Conservation (phyloP, 2,329 filamentous ascomycete genomes). For the Sporothrix pseudoabietina region DNA sequence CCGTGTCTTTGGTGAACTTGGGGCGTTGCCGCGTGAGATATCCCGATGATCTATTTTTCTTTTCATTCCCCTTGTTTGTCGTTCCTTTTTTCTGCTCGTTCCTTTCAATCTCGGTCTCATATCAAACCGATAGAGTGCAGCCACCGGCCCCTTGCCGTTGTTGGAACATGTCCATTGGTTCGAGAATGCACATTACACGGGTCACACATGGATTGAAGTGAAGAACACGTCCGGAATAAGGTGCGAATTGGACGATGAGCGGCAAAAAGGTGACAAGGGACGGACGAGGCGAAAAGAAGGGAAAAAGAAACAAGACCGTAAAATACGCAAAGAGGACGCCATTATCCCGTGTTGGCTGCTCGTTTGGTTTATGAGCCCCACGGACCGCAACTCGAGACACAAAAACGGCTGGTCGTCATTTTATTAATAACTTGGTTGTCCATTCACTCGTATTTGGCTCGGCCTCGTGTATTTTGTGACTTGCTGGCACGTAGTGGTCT, state of each 20-base stretch:
- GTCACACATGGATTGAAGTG: not conserved
- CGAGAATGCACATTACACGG: not conserved
- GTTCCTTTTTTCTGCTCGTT: not conserved
- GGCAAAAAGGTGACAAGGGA: constrained; percentile 7
- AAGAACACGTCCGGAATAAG: not conserved
- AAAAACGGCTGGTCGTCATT: not conserved
- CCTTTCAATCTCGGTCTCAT: not conserved
- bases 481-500: not conserved
- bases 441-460: not conserved
- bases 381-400: constrained; percentile 28
- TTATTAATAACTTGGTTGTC: constrained; percentile 10
- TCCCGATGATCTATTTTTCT: not conserved
- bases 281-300: not conserved
- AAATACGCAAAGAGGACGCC: not conserved
- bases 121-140: not conserved
- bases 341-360: not conserved
- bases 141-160: constrained; percentile 13
- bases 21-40: constrained; percentile 16
- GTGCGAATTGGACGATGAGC: not conserved
- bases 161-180: not conserved
- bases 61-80: not conserved
- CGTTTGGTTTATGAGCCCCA: constrained; percentile 25
- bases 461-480: not conserved
- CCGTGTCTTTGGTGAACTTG: constrained; percentile 12
- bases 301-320: not conserved